phyloP scores from a whole-genome alignment of 768 basidiomycete species.

The Phaffia tasmanica region DNA sequence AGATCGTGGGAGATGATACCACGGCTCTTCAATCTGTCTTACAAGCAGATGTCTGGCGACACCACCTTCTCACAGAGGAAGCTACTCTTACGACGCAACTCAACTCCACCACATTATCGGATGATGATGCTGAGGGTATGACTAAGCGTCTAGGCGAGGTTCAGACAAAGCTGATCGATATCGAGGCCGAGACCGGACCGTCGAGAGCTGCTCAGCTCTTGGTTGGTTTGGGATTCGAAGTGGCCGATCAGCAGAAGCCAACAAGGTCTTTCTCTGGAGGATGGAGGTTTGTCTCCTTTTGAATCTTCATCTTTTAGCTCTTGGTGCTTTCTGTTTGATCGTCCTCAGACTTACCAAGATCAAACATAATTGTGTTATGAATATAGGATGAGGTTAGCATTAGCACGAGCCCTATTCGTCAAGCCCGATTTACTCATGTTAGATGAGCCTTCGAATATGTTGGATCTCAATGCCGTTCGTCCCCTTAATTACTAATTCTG shows the following conservation, averaged over 20 bases:
- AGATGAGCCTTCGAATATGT: conserved; percentile 95
- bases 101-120: conserved; percentile 30
- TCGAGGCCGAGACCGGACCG: conserved; percentile 98
- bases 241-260: conserved; percentile 68
- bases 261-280: conserved; percentile 89
- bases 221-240: conserved; percentile 85
- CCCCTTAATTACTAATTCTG: background rate
- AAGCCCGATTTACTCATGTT: conserved; percentile 67
- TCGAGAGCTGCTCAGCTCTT: conserved; percentile 78
- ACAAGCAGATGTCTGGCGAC: conserved; percentile 99
- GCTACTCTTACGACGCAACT: conserved; percentile 59
- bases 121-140: conserved; percentile 60
- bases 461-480: conserved; percentile 35
- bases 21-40: conserved; percentile 83
- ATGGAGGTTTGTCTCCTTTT: conserved; percentile 47
- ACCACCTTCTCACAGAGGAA: conserved; percentile 81
- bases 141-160: conserved; percentile 73
- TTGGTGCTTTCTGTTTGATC: background rate
- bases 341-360: background rate
- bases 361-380: background rate
- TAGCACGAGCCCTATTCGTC: conserved; percentile 91
- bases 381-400: conserved; percentile 79
- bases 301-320: no score
- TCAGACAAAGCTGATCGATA: conserved; percentile 81
- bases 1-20: conserved; percentile 91